Base-by-base conservation (phyloP, 2,329 filamentous ascomycete species). In the Alternaria sp. region DNA sequence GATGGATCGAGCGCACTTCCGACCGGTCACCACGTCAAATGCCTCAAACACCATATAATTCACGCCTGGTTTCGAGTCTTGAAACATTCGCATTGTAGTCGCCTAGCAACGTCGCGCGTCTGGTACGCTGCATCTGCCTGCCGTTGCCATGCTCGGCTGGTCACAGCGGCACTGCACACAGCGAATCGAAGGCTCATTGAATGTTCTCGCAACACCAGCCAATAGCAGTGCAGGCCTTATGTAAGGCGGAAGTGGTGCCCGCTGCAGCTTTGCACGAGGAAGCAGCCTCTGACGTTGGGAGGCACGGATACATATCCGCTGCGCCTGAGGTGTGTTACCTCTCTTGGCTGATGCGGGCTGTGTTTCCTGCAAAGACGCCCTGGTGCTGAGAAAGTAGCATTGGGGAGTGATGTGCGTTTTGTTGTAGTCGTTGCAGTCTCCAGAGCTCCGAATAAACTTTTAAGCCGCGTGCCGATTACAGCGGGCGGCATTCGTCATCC, bases 1-100 rank as follows among this genome's bases (percentile, higher is more conserved):
- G 5, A 36, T 63, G 55, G 45, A 55, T 64, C 53, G 57, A 62
- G 56, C 49, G 53, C 50, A 28, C 40, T 49, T 54, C 51, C 48
- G 64, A 69, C 55, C 63, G 49, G 64, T 46, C 53, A 50, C 53
- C 53, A 50, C 61, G 34, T 55, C 59, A 72, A 72, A 71, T 72
- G 65, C 65, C 70, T 68, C 70, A 71, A 60, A 65, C 54, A 50
- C 54, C 36, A 16, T 53, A 8, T 6, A 25, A 9, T 4, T 8
- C 20, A 25, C 40, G 12, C 40, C 45, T 25, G 8, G 16, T 18
- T 28, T 22, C 45, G 30, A 6, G 10, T 12, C 16, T 32, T n/a
- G 22, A 54, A 22, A 27, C 28, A 25, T 7, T 11, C 44, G 27
- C 10, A 34, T 2, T 16, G 14, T 16, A 50, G 18, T 40, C 25